Conservation (phyloP, 192 early-diverging fungal genomes). For the Lobosporangium transversale region DNA sequence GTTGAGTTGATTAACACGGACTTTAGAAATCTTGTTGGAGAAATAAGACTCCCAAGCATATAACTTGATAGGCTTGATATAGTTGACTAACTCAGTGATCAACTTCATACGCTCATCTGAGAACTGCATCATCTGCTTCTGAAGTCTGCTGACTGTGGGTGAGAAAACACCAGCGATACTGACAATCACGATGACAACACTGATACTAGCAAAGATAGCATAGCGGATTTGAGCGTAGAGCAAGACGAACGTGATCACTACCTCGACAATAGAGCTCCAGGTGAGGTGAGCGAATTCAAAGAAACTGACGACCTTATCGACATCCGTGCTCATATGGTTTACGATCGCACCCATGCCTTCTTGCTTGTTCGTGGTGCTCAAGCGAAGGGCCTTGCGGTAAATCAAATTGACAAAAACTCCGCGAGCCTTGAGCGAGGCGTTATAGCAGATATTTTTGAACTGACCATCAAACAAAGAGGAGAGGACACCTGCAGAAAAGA, state of each 20-base stretch:
- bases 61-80: conserved; percentile 77
- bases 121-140: conserved; percentile 14
- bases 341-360: conserved; percentile 72
- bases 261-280: conserved; percentile 40
- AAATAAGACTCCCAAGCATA: conserved; percentile 74
- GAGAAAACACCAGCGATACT: background rate
- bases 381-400: conserved; percentile 67
- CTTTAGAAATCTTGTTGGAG: conserved; percentile 27
- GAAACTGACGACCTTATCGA: conserved; percentile 27
- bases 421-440: conserved; percentile 57
- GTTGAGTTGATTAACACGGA: conserved; percentile 47
- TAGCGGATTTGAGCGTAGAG: conserved; percentile 31
- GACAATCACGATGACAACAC: conserved; percentile 12
- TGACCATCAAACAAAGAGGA: conserved; percentile 35
- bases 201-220: conserved; percentile 49
- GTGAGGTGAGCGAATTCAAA: conserved; percentile 29
- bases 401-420: conserved; percentile 61
- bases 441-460: conserved; percentile 32
- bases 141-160: background rate
- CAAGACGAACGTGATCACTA: conserved; percentile 24
- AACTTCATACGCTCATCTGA: conserved; percentile 74
- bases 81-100: conserved; percentile 70
- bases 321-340: conserved; percentile 67
- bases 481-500: conserved; percentile 12
- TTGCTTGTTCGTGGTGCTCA: conserved; percentile 63